These are phyloP conservation scores for Naganishia vishniacii DNA, from an alignment of 768 basidiomycete species.

Conservation along the genomic window DNA sequence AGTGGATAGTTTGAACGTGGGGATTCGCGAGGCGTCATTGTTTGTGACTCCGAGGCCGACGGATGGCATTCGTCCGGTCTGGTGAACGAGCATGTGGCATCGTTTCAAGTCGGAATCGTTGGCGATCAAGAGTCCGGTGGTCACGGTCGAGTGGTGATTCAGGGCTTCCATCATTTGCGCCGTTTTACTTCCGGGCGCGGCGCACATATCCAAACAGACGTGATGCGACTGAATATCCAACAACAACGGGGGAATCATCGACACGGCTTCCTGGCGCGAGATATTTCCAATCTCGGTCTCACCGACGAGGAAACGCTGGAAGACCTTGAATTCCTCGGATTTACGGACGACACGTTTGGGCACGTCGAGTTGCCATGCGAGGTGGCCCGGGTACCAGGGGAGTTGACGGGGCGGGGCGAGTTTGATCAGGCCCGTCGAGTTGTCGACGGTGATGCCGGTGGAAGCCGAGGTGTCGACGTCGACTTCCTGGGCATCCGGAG, in stretches of 20 bases:
- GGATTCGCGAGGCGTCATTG: conserved; percentile 63
- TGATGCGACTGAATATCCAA: conserved; percentile 93
- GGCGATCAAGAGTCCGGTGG: conserved; percentile 81
- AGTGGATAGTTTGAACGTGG: conserved; percentile 32
- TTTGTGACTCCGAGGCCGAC: conserved; percentile 93
- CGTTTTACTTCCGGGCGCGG: conserved; percentile 97
- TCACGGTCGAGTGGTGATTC: conserved; percentile 67
- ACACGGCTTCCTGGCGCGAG: conserved; percentile 93
- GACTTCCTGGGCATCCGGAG: neutral
- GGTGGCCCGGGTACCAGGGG: conserved; percentile 89
- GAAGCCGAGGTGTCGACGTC: neutral
- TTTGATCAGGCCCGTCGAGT: conserved; percentile 52
- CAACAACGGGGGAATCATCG: conserved; percentile 96
- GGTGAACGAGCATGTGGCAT: conserved; percentile 93
- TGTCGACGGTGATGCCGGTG: conserved; percentile 1
- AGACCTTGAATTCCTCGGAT: conserved; percentile 81
- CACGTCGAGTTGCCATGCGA: conserved; percentile 94
- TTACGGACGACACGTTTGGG: conserved; percentile 82
- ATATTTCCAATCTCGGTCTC: conserved; percentile 87
- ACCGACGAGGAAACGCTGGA: conserved; percentile 92
- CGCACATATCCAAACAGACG: conserved; percentile 85
- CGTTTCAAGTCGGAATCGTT: conserved; percentile 94
- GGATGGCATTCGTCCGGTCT: conserved; percentile 86
- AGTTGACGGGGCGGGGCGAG: conserved; percentile 77
- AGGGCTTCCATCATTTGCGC: conserved; percentile 93